Base-by-base conservation (phyloP, 768 basidiomycete species). In the Suillus plorans region DNA sequence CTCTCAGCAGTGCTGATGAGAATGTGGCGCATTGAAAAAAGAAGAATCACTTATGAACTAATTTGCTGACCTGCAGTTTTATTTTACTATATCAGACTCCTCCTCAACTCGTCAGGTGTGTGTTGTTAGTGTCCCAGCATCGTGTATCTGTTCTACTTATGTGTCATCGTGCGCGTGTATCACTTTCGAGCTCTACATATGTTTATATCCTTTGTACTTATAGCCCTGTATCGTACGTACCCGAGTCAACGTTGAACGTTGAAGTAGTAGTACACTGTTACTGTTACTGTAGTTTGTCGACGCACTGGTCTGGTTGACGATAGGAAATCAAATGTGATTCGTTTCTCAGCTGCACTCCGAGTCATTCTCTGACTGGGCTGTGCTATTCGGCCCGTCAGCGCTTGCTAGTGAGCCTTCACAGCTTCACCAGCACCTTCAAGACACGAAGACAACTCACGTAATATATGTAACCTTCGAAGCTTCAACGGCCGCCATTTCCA, bases 1-100 rank as follows among this genome's bases (percentile, higher is more conserved):
- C 60, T 49, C 63, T 52, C 57, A 28, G 65, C 63, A 64, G 72
- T 58, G 62, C 66, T 67, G 52, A 31, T 31, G 52, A 53, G 52
- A 34, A 31, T 18, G 68, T 28, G 57, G 25, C 68, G 28, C 61
- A 42, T 25, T 66, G 57, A 44, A 60, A 20, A 44, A 20, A 45
- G 22, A 18, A 58, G 37, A 44, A 14, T 53, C 62, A 63, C 12
- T 59, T 60, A 63, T 44, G 57, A 49, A 44, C 44, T 56, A 56
- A 60, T 55, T 16, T 14, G 41, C 31, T 25, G 41, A 9, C n/a
- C 34, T 12, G 12, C 34, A 31, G n/a, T 37, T 22, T 55, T 63
- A 37, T 62, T 31, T 34, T 62, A 36, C 28, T 42, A 59, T 59
- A 18, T 39, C 39, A 59, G 39, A 59, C 57, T 14, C 16, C 57